Percentiles rank a stretch among this genome's conserved stretches.
Evolutionary conservation across 495 filamentous ascomycete genomes (phyloP).

Genomic region (Penicillium waksmanii): DNA sequence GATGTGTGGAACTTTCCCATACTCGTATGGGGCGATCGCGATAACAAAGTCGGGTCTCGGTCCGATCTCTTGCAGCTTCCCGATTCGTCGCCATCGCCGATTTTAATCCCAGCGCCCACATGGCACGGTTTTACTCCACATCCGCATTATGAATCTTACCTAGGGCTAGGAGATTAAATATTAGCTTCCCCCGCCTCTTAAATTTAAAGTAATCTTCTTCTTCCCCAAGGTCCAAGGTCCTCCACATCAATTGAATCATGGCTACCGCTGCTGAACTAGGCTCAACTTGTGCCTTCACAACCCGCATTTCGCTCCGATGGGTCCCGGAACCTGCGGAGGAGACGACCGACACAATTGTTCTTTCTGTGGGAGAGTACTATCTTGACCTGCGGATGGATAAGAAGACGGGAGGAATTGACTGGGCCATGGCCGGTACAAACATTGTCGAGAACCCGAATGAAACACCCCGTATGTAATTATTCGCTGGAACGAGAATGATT

Average conservation of each 20-base stretch:
- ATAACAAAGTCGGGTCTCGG: neutral
- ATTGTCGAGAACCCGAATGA: constrained; percentile 18
- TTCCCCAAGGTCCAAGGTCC: too few species aligned
- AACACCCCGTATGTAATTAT: constrained; percentile 12
- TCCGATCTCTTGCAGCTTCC: constrained; percentile 23
- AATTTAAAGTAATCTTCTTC: too few species aligned
- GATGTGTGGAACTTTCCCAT: too few species aligned
- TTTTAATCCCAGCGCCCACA: neutral
- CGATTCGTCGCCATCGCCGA: constrained; percentile 17
- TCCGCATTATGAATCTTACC: neutral
- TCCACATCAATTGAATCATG: constrained; percentile 11
- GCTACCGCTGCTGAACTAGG: constrained; percentile 16
- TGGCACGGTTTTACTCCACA: constrained; percentile 8
- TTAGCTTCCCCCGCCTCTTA: neutral
- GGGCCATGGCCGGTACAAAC: constrained; percentile 26
- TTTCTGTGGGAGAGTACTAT: constrained; percentile 21
- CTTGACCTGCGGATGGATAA: constrained; percentile 27
- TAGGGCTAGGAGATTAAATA: neutral
- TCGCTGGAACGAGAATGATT: neutral
- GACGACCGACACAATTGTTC: constrained; percentile 25
- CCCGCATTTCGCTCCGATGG: constrained; percentile 25
- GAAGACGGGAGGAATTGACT: constrained; percentile 23
- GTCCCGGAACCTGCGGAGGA: constrained; percentile 19
- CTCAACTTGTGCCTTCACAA: constrained; percentile 16
- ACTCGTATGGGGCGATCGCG: neutral